A percentile compares a stretch with the other conserved stretches of the same genome.
phyloP scores from a whole-genome alignment of 352 stramenopile genomes.

The Globisporangium middletonii region DNA sequence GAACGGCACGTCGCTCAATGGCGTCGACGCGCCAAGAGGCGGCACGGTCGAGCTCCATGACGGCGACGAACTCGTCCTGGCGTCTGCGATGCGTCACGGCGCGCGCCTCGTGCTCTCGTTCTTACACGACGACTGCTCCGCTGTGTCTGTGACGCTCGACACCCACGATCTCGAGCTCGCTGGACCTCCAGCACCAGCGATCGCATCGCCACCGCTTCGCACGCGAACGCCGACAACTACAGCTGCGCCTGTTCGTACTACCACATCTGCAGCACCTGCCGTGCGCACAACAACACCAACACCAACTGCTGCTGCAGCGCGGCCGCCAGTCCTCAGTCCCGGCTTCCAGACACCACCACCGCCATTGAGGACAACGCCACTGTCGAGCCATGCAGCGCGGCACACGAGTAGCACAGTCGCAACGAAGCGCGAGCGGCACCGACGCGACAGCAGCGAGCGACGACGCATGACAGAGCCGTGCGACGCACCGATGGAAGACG shows the following conservation, averaged over 20 bases:
- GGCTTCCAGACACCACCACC: conserved; percentile 11
- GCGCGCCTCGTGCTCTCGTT: conserved; percentile 51
- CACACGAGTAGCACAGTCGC: conserved; percentile 13
- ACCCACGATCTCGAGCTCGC: conserved; percentile 2
- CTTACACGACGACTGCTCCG: conserved; percentile 27
- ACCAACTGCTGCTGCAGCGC: conserved; percentile 4
- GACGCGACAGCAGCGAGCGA: conserved; percentile 10
- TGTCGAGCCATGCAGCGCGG: not conserved
- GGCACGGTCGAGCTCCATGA: conserved; percentile 57
- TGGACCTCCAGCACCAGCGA: conserved; percentile 12
- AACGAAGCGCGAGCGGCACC: conserved; percentile 20
- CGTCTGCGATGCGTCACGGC: conserved; percentile 54
- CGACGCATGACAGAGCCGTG: not conserved
- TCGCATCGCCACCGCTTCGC: not conserved
- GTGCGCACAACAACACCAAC: conserved; percentile 8
- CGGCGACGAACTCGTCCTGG: conserved; percentile 64
- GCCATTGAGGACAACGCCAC: not conserved
- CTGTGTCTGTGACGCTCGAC: conserved; percentile 35
- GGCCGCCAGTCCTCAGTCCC: not conserved
- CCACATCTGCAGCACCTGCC: not conserved
- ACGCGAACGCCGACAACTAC: not conserved
- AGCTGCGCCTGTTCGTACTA: not conserved
- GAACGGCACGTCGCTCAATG: conserved; percentile 79
- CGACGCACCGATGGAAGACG: conserved; percentile 12
- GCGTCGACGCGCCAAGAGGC: conserved; percentile 44